Evolutionary conservation across 208 protist genomes (phyloP).

Genomic region (Leishmania turanica): DNA sequence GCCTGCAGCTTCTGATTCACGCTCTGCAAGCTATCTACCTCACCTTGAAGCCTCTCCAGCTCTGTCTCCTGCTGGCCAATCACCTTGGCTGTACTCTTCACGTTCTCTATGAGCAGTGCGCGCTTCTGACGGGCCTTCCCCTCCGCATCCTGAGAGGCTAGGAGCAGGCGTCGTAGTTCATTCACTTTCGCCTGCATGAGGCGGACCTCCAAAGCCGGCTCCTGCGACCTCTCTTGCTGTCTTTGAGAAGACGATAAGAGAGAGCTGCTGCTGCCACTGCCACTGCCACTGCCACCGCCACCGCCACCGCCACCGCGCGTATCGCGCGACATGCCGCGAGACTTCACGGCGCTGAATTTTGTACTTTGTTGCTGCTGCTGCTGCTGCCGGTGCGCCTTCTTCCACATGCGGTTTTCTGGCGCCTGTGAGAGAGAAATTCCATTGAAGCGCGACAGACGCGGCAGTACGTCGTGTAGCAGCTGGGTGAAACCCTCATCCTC

Average conservation of each 20-base stretch:
- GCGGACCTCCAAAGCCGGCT: constrained; percentile 38
- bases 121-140: constrained; percentile 45
- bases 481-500: not conserved
- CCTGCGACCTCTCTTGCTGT: not conserved
- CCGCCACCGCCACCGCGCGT: not conserved
- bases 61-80: constrained; percentile 64
- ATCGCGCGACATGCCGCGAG: not conserved
- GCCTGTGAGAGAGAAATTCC: constrained; percentile 72
- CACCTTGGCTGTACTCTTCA: constrained; percentile 53
- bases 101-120: constrained; percentile 56
- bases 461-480: constrained; percentile 38
- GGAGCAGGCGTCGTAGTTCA: constrained; percentile 67
- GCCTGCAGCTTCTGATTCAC: constrained; percentile 43
- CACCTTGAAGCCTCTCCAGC: constrained; percentile 44
- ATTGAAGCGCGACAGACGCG: constrained; percentile 64
- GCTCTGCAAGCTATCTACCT: constrained; percentile 47
- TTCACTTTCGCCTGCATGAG: constrained; percentile 60
- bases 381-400: constrained; percentile 4
- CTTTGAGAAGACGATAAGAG: not conserved
- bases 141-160: constrained; percentile 48
- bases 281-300: not conserved
- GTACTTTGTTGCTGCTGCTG: not conserved
- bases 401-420: constrained; percentile 43
- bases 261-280: constrained; percentile 1
- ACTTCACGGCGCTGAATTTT: not conserved